A percentile compares a stretch with the other conserved stretches of the same genome.
Conservation (phyloP, 1,284 basidiomycete species). For the Cystobasidium sp. region DNA sequence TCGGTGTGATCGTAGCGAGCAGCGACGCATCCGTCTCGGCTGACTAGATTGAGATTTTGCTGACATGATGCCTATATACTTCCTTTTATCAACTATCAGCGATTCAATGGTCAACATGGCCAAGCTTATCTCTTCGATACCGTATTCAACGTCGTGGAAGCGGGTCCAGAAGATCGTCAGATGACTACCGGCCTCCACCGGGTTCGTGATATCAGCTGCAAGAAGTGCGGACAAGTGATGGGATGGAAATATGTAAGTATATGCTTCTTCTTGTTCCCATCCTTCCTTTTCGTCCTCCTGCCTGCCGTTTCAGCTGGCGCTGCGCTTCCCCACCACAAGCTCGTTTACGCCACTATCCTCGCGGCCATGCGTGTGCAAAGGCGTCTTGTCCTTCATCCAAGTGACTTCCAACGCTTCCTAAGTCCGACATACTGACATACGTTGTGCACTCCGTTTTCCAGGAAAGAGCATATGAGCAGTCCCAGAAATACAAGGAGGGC, state of each 20-base stretch:
- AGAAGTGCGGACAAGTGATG: conserved; percentile 79
- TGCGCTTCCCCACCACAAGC: no score
- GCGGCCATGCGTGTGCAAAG: no score
- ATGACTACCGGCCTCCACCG: conserved; percentile 98
- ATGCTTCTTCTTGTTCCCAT: background rate
- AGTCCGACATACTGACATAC: background rate
- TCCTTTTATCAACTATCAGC: conserved; percentile 45
- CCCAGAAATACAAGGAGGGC: conserved; percentile 98
- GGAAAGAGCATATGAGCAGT: conserved; percentile 86
- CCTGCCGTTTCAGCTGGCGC: no score
- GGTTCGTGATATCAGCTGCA: conserved; percentile 91
- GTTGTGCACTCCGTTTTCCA: conserved; percentile 55
- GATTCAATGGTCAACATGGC: conserved; percentile 80
- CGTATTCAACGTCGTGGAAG: conserved; percentile 87
- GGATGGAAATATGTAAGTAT: conserved; percentile 96
- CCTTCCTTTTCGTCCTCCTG: background rate
- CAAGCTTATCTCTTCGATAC: conserved; percentile 89
- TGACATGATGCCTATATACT: background rate
- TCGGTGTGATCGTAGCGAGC: conserved; percentile 21
- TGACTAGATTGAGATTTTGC: background rate
- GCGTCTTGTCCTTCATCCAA: no score
- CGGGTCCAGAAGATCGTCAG: conserved; percentile 83
- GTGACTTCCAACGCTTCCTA: background rate
- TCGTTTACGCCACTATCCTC: no score
- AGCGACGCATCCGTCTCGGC: background rate